Evolutionary conservation across 2,329 filamentous ascomycete species (phyloP), one percentile per base, ranked within the genome.

Genomic region (Claviceps arundinis): DNA sequence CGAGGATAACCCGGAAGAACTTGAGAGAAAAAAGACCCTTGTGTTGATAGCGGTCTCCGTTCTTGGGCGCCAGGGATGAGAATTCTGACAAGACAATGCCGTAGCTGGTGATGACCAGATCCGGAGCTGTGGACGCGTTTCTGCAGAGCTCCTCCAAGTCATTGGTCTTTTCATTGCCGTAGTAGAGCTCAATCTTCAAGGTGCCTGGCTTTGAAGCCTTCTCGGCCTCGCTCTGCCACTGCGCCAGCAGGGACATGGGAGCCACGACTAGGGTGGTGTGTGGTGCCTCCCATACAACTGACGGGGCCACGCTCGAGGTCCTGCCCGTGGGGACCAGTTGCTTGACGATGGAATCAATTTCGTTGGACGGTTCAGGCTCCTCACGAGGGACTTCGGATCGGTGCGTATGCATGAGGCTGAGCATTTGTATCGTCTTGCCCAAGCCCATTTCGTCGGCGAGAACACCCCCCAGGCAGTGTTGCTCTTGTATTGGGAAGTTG

Each of bases 401-500:
- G 64, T 97, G 87, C 0, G 87, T 81, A 64, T 98, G 93, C 5
- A 98, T 79, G 48, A 98, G 72, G 68, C 89, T 93, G 56, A 98
- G 80, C 89, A 98, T 97, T 64, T 98, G 91, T 50, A 98, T 97
- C 0, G 93, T 98, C 71, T 98, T 98, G 37, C 93, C 93, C 2
- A 98, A 74, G 47, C 93, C 93, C 93, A 98, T 98, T 68, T 97
- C 87, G 61, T 98, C 93, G 8, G 93, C 93, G 43, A 98, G 72
- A 53, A 98, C 87, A 5, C 93, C 93, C 45, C 93, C 93, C 0
- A 95, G 73, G 59, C 93, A 98, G 64, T 94, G 88, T 63, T 97
- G 93, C 61, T 97, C 89, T 64, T 98, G 93, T 2, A 82, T 80
- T 1, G 93, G 93, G 58, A 98, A 98, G 5, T 95, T 82, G 0